Evolutionary conservation across 257 asterid species (phyloP).

Genomic region (Vinca minor): DNA sequence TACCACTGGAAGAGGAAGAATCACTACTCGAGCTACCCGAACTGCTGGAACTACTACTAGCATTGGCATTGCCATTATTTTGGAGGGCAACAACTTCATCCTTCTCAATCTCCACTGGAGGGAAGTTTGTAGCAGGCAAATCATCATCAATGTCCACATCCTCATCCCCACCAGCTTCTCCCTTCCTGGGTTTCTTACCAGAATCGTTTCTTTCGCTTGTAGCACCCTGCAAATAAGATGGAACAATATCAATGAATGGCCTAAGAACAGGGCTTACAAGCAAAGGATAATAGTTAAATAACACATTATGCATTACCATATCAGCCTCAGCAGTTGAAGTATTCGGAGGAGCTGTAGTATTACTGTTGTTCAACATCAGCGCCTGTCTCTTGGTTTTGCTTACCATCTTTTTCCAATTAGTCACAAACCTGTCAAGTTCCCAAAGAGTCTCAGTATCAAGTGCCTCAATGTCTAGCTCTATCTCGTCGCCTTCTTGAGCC

Average conservation of each 20-base stretch:
- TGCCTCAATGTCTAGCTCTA: slow-evolving; percentile 93
- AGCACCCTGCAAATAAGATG: slow-evolving; percentile 34
- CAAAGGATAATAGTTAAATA: too few species aligned
- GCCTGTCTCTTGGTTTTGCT: slow-evolving; percentile 89
- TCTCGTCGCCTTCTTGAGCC: slow-evolving; percentile 95
- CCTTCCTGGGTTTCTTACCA: slow-evolving; percentile 51
- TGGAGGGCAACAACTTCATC: slow-evolving; percentile 53
- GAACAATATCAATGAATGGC: too few species aligned
- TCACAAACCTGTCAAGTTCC: slow-evolving; percentile 94
- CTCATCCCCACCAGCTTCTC: slow-evolving; percentile 66
- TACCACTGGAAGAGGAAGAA: slow-evolving; percentile 97
- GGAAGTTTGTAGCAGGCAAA: slow-evolving; percentile 71
- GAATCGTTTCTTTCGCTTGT: slow-evolving; percentile 50
- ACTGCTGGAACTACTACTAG: slow-evolving; percentile 85
- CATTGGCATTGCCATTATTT: slow-evolving; percentile 35
- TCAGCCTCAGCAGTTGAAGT: slow-evolving; percentile 44
- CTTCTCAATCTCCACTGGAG: slow-evolving; percentile 84
- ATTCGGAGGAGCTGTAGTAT: slow-evolving; percentile 21
- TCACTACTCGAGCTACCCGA: slow-evolving; percentile 94
- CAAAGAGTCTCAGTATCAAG: slow-evolving; percentile 89
- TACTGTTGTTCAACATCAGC: slow-evolving; percentile 36
- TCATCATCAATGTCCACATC: slow-evolving; percentile 96
- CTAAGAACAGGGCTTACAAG: too few species aligned
- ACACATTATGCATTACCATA: slow-evolving; percentile 40
- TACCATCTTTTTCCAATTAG: slow-evolving; percentile 94